Conservation (phyloP, 441 rosid species). For the Jatropha podagrica region DNA sequence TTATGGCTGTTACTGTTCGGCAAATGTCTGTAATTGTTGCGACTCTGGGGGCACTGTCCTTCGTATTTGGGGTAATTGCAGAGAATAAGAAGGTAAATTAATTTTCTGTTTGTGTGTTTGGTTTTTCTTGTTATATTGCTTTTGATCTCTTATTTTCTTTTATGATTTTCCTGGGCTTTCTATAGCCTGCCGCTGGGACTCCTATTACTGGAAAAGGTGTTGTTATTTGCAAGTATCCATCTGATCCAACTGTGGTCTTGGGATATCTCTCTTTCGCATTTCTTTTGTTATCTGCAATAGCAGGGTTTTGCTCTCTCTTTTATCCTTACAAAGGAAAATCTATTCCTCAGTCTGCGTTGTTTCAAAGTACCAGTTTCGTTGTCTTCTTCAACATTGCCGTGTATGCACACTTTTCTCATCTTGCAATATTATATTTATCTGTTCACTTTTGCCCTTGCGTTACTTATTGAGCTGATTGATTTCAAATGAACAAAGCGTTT, state of each 20-base stretch:
- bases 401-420: constrained; percentile 44
- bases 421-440: not conserved
- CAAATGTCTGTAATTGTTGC: constrained; percentile 63
- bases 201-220: constrained; percentile 64
- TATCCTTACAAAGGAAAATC: constrained; percentile 84
- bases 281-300: constrained; percentile 53
- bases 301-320: constrained; percentile 70
- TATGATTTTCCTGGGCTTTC: not conserved
- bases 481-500: no score
- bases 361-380: constrained; percentile 57
- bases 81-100: constrained; percentile 84
- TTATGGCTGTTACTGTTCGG: constrained; percentile 66
- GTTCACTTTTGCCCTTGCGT: no score
- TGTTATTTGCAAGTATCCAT: constrained; percentile 86
- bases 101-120: not conserved
- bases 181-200: constrained; percentile 81
- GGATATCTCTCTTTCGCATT: constrained; percentile 74
- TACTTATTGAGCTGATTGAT: no score
- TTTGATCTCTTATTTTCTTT: not conserved
- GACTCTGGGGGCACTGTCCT: constrained; percentile 61
- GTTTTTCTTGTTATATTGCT: not conserved
- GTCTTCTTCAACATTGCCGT: constrained; percentile 83
- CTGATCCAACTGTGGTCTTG: constrained; percentile 67
- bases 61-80: constrained; percentile 73
- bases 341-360: constrained; percentile 70